Evolutionary conservation across 2,329 filamentous ascomycete species (phyloP).

Genomic region (Cytospora piceicola): DNA sequence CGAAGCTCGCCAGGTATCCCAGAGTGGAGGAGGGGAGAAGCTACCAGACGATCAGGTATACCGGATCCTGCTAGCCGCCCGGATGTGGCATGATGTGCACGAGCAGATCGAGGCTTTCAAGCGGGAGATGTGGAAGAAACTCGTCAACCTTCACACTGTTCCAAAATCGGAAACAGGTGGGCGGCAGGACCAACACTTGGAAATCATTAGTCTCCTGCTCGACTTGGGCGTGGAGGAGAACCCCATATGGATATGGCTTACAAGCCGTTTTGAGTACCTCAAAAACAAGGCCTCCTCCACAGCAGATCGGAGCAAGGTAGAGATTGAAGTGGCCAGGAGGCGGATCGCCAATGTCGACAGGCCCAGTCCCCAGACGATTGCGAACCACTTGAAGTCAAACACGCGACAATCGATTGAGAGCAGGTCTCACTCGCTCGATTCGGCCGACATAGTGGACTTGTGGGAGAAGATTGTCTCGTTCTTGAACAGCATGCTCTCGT

Average conservation of each 20-base stretch:
- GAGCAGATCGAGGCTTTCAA: slow-evolving; percentile 87
- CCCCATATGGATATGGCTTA: slow-evolving; percentile 93
- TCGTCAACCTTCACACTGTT: slow-evolving; percentile 69
- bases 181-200: slow-evolving; percentile 83
- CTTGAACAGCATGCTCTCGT: slow-evolving; percentile 73
- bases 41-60: slow-evolving; percentile 81
- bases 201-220: slow-evolving; percentile 85
- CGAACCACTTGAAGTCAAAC: slow-evolving; percentile 75
- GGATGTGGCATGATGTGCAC: slow-evolving; percentile 95
- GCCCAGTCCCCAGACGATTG: slow-evolving; percentile 69
- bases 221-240: slow-evolving; percentile 95
- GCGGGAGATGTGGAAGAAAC: slow-evolving; percentile 81
- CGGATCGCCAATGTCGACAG: slow-evolving; percentile 76
- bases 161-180: slow-evolving; percentile 54
- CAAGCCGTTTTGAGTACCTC: slow-evolving; percentile 86
- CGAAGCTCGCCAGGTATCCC: slow-evolving; percentile 72
- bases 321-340: slow-evolving; percentile 88
- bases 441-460: slow-evolving; percentile 78
- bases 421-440: slow-evolving; percentile 70
- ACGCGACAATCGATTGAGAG: slow-evolving; percentile 68
- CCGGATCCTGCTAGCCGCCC: slow-evolving; percentile 82
- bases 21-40: slow-evolving; percentile 52
- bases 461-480: slow-evolving; percentile 89
- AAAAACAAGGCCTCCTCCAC: slow-evolving; percentile 81
- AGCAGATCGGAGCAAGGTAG: slow-evolving; percentile 84